A percentile compares a stretch with the other conserved stretches of the same genome.
phyloP scores from a whole-genome alignment of 2,329 filamentous ascomycete genomes.

The Zasmidium citrigriseum region DNA sequence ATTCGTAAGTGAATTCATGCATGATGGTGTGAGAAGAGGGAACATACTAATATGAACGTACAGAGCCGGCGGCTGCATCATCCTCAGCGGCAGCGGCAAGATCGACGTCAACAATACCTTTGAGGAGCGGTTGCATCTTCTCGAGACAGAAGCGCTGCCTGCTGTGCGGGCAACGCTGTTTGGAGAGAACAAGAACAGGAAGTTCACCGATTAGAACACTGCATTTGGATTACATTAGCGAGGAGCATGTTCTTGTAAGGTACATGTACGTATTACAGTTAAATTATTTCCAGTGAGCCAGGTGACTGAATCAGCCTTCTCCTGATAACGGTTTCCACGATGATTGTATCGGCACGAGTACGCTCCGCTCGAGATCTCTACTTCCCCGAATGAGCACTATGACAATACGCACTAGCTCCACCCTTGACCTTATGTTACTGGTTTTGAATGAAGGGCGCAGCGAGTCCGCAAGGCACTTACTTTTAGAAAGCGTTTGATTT shows the following conservation, averaged over 20 bases:
- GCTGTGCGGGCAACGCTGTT: slow-evolving; percentile 84
- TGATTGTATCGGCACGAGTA: too few species aligned
- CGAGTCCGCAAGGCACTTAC: too few species aligned
- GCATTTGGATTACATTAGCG: not conserved
- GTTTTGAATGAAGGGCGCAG: too few species aligned
- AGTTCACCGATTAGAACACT: slow-evolving; percentile 76
- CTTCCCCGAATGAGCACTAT: too few species aligned
- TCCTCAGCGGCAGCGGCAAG: slow-evolving; percentile 83
- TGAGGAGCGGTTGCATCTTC: slow-evolving; percentile 81
- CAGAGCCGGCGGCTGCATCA: slow-evolving; percentile 79
- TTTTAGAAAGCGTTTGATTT: too few species aligned
- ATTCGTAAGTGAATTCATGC: slow-evolving; percentile 64
- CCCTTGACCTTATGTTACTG: too few species aligned
- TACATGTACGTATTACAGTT: not conserved
- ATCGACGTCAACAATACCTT: slow-evolving; percentile 99
- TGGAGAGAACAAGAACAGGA: slow-evolving; percentile 91
- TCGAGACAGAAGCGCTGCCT: slow-evolving; percentile 83
- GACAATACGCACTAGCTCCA: too few species aligned
- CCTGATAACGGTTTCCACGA: too few species aligned
- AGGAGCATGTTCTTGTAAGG: not conserved
- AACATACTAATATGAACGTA: slow-evolving; percentile 28
- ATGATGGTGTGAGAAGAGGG: slow-evolving; percentile 5
- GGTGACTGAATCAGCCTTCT: too few species aligned
- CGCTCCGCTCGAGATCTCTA: too few species aligned
- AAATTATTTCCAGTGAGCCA: too few species aligned